Evolutionary conservation across 306 rosid species (phyloP), one percentile per base, ranked within the genome.

Genomic region (Erythrophleum fordii): DNA sequence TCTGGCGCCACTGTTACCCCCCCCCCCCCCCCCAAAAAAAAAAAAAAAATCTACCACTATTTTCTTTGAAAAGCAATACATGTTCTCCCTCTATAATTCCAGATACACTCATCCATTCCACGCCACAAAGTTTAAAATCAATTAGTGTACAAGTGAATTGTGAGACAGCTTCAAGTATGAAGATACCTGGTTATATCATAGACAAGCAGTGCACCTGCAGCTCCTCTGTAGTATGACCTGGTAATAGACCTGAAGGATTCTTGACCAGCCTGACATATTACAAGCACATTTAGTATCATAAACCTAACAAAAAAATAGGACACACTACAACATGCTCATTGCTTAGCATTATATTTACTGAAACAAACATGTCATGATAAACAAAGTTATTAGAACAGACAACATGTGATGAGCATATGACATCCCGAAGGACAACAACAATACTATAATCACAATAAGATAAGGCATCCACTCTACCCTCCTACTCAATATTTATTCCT

Each of bases 231-330:
- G 80, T 95, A 95, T 56, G 99, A 95, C 85, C 99, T 91, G 8
- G 97, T 95, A 52, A 95, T 95, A 71, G 99, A 95, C 85, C 99
- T 87, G 83, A 95, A 95, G n/a, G 99, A 95, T 89, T 95, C 99
- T 87, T 95, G 99, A 80, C 99, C 99, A 23, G 99, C 99, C 99
- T 95, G 90, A 34, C 80, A 79, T 60, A 82, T 72, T 61, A 72
- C 11, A 29, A 80, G 22, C 39, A 68, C 72, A 52, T 23, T 78
- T 71, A 69, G 37, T 28, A 62, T 25, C 85, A 46, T 59, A 37
- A 52, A 55, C 65, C 62, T 51, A 25, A 66, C 59, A 80, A 23
- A 55, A 17, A 22, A 26, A 31, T 11, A 37, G 66, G 64, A 42
- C 23, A 56, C 14, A 4, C 51, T 13, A 60, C 46, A 56, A 16